phyloP scores from a whole-genome alignment of 1,284 basidiomycete genomes.

The Fomitopsis schrenkii region DNA sequence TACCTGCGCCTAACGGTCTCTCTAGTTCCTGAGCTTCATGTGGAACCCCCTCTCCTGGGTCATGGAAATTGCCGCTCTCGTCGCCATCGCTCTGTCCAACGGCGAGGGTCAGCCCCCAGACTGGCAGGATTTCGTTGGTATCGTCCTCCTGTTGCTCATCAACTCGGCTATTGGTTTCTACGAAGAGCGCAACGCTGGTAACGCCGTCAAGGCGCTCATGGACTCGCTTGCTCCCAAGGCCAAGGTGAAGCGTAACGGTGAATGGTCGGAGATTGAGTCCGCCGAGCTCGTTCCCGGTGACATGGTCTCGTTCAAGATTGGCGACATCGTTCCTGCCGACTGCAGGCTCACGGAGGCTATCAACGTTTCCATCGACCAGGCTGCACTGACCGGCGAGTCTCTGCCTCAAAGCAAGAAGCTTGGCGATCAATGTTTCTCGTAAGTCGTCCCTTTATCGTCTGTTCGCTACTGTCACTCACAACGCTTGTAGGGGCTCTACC shows the following conservation, averaged over 20 bases:
- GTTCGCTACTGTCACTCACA: conserved; percentile 3
- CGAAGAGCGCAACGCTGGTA: conserved; percentile 95
- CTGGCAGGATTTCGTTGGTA: conserved; percentile 98
- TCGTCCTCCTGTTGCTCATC: conserved; percentile 87
- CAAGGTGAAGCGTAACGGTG: conserved; percentile 80
- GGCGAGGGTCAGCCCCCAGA: conserved; percentile 85
- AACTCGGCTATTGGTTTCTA: conserved; percentile 99
- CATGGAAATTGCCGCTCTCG: conserved; percentile 97
- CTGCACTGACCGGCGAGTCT: conserved; percentile 94
- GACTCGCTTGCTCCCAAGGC: conserved; percentile 99
- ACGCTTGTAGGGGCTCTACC: conserved; percentile 71
- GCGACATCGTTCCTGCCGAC: conserved; percentile 94
- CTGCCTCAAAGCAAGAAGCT: conserved; percentile 87
- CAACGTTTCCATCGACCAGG: conserved; percentile 96
- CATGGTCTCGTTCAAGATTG: conserved; percentile 94
- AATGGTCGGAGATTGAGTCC: conserved; percentile 88
- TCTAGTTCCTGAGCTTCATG: conserved; percentile 93
- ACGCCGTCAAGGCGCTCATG: conserved; percentile 99
- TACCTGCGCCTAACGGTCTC: conserved; percentile 22
- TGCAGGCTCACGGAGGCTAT: conserved; percentile 93
- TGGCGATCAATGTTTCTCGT: conserved; percentile 96
- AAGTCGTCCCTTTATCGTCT: conserved; percentile 30
- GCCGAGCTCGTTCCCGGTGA: conserved; percentile 89
- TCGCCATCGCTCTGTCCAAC: conserved; percentile 96
- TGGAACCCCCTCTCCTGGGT: conserved; percentile 99